Evolutionary conservation across 176 grass and related monocot species (phyloP), one percentile per base, ranked within the genome.

Genomic region (Carex scoparia): DNA sequence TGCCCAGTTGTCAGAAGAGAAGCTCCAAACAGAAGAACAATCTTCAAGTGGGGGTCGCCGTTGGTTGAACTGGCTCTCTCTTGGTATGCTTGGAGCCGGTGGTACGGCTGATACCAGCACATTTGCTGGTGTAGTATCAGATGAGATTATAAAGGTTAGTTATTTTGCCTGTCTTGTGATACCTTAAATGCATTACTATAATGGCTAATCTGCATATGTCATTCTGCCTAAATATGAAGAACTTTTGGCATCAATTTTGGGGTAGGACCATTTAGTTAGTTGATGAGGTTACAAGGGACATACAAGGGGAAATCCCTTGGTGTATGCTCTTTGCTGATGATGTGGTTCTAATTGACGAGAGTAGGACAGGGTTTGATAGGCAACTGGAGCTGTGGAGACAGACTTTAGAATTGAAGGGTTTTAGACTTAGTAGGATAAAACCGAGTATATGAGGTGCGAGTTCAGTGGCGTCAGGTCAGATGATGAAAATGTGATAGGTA

Each of bases 31-130:
- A 80, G 89, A 87, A 69, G 95, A 93, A 61, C 91, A 88, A 58
- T 83, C 81, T 80, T 60, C 76, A 78, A 89, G 89, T 60, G 87
- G 85, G 76, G 90, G 82, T 55, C 88, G 84, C 57, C 87, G 91
- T 90, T 98, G 95, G 95, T 90, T 98, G 82, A 98, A 95, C 71
- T 98, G 95, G 95, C 86, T 98, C 12, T 98, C 95, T 82, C 93
- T 93, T 82, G 95, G 95, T 76, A 94, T 98, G 95, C 95, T 98
- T 92, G 95, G 95, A 90, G 95, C 88, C 77, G 91, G 95, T 86
- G 95, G 95, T 86, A 93, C 95, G 81, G 93, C 86, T 66, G 92
- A 92, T 54, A 89, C 88, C 66, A 93, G 85, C 81, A 95, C 93
- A 68, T 98, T 98, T 85, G 91, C 95, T 87, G 95, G 93, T 83